Evolutionary conservation across 2,329 filamentous ascomycete species (phyloP).

Genomic region (Colletotrichum abscissum): DNA sequence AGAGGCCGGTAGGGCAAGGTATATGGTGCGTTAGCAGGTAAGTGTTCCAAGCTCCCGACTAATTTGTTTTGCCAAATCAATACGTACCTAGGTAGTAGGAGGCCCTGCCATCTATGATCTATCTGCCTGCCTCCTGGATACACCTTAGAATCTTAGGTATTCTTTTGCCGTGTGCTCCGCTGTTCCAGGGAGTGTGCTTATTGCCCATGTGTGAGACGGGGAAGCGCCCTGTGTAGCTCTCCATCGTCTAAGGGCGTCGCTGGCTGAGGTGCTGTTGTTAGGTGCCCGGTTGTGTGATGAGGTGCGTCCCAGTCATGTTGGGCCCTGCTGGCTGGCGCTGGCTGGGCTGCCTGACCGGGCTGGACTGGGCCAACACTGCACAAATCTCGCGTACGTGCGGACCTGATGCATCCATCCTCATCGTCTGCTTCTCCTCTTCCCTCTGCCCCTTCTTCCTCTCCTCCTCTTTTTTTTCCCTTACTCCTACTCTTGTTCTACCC

Average conservation of each 20-base stretch:
- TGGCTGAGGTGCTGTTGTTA: background rate
- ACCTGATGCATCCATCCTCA: constrained; percentile 27
- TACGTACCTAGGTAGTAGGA: background rate
- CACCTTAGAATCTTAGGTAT: background rate
- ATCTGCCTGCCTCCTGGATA: background rate
- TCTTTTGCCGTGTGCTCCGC: background rate
- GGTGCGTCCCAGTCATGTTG: background rate
- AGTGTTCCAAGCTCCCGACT: background rate
- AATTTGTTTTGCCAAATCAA: background rate
- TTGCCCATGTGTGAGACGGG: background rate
- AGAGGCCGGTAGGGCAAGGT: background rate
- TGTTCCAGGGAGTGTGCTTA: background rate
- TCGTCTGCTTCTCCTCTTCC: constrained; percentile 23
- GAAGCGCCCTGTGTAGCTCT: background rate
- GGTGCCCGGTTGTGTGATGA: background rate
- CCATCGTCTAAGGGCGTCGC: background rate
- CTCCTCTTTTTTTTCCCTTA: background rate
- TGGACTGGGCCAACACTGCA: constrained; percentile 17
- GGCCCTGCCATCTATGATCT: background rate
- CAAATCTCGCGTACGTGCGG: constrained; percentile 34
- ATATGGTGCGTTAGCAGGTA: background rate
- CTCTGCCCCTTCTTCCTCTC: constrained; percentile 10
- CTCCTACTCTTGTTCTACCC: constrained; percentile 12
- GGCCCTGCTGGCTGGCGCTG: background rate
- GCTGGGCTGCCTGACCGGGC: background rate